Base-by-base conservation (phyloP, 345 rosid species). In the Isatis tinctoria region DNA sequence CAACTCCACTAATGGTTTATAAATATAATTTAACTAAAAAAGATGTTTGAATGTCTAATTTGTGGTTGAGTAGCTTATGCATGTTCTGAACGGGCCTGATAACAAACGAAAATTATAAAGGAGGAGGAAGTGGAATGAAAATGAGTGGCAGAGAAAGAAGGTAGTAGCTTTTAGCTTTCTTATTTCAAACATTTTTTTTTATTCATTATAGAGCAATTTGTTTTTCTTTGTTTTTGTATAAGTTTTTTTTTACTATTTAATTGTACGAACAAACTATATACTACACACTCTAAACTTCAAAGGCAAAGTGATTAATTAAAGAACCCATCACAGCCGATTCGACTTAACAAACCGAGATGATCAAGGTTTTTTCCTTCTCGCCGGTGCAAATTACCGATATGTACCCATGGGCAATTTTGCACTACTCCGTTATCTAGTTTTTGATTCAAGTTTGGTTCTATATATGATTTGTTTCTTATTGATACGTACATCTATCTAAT, bases 61-160 rank as follows among this genome's bases (percentile, higher is more conserved):
- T 22, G 24, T 22, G 24, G 24, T 22, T 22, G 24, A 22, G 2
- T 22, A 22, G n/a, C n/a, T n/a, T n/a, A n/a, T n/a, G n/a, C n/a
- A 22, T 1, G 24, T 22, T 22, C 2, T 22, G 2, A 2, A 22
- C 2, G 2, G 24, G 24, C 24, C 2, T 22, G 24, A 22, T 22
- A 1, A 2, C 57, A 7, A 52, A 60, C 18, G 14, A 20, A 58
- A 35, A 35, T 26, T 37, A 10, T 18, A 71, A 26, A 10, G 43
- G 60, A 66, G 24, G 57, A 74, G 35, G 59, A 66, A 40, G n/a
- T 48, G 22, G 35, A 53, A 69, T 33, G 16, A 51, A 63, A 43
- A 63, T 69, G 79, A 62, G 66, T 76, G 79, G 79, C 51, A 36
- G 64, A 76, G 70, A 76, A 76, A 69, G 43, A 61, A 76, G 70